Conservation (phyloP, 106 monocot genomes). For the Narthecium ossifragum region DNA sequence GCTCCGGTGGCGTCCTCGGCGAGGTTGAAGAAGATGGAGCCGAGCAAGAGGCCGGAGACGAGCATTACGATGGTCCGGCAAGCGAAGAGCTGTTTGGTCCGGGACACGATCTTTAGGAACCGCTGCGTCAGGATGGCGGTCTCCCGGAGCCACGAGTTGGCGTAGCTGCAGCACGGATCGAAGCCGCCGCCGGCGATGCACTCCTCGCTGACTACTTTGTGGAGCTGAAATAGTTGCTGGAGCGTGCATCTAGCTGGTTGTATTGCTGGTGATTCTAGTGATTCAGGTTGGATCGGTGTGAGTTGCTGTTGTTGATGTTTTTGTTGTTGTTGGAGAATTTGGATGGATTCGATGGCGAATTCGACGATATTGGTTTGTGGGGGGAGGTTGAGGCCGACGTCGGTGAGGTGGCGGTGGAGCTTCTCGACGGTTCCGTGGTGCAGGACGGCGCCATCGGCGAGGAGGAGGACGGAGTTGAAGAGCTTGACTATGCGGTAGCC, state of each 20-base stretch:
- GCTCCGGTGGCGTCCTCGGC: slow-evolving; percentile 19
- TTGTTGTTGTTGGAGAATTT: slow-evolving; percentile 23
- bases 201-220: slow-evolving; percentile 32
- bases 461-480: slow-evolving; percentile 54
- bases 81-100: slow-evolving; percentile 77
- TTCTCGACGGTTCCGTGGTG: slow-evolving; percentile 62
- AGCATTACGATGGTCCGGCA: slow-evolving; percentile 70
- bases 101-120: slow-evolving; percentile 62
- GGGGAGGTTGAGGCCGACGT: slow-evolving; percentile 42
- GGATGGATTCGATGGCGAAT: slow-evolving; percentile 79
- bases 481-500: slow-evolving; percentile 68
- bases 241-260: slow-evolving; percentile 43
- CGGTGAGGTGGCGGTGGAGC: slow-evolving; percentile 28
- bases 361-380: slow-evolving; percentile 60
- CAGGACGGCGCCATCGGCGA: slow-evolving; percentile 57
- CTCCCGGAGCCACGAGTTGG: slow-evolving; percentile 48
- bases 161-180: slow-evolving; percentile 16
- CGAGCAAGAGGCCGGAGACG: slow-evolving; percentile 57
- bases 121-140: slow-evolving; percentile 63
- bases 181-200: background rate
- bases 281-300: background rate
- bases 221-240: slow-evolving; percentile 57
- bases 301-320: slow-evolving; percentile 1
- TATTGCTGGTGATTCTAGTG: background rate
- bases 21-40: slow-evolving; percentile 82